Base-by-base conservation (phyloP, 2,329 filamentous ascomycete species). In the Elsinoe australis region DNA sequence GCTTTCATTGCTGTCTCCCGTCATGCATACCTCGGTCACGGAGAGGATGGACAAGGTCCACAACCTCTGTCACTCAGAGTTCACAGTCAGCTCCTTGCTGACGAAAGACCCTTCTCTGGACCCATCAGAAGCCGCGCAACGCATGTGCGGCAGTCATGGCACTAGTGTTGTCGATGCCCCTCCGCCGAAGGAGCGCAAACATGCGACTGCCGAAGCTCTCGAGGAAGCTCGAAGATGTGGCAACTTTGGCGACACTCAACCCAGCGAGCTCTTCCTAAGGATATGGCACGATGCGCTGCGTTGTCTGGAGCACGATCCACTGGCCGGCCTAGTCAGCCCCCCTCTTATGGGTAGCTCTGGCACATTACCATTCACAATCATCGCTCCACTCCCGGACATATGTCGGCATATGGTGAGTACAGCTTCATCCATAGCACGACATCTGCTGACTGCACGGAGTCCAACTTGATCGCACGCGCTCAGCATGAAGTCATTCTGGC, bases 401-500 rank as follows among this genome's bases (percentile, higher is more conserved):
- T 78, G 78, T 52, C 73, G 83, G 1, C 84, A 89, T 61, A 83
- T 86, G 64, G 55, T 54, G 34, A 9, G 50, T 47, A 14, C 17
- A 3, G 14, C 17, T 18, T 36, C n/a, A 10, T 24, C 18, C 2
- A 10, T 14, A 5, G 12, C 15, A 15, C n/a, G n/a, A 17, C 7
- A 12, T 24, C 10, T 21, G 8, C 21, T 45, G 36, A 45, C 32
- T n/a, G 4, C 12, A n/a, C 29, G 8, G 31, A 56, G 67, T 79
- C 83, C 1, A 88, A 89, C 55, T 69, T 86, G 15, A 89, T 90
- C 26, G 83, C 75, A 2, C 72, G 80, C 3, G 85, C 85, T 0
- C 73, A 86, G 56, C 75, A 74, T 26, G 85, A 90, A 57, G 78
- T 90, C 0, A 79, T 85, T 49, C 68, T 89, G 7, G 80, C 80